Evolutionary conservation across 106 monocot species (phyloP), one percentile per base, ranked within the genome.

Genomic region (Hemerocallis citrina): DNA sequence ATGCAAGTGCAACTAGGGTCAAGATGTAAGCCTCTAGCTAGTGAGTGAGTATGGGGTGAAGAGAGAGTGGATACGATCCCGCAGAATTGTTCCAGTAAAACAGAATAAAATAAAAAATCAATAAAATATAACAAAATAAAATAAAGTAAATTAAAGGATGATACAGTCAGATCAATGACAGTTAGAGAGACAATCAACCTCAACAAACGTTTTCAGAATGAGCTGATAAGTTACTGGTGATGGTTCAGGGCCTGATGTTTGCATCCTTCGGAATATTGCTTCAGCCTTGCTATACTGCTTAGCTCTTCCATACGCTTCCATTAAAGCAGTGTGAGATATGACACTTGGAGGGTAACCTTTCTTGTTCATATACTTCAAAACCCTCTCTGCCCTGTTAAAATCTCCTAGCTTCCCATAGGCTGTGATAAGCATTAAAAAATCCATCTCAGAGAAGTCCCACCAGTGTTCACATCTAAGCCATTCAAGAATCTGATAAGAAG

Each of bases 381-480:
- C 72, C 59, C 77, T 76, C 37, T 96, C 91, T 9, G 96, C 96
- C 74, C 34, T 81, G 20, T 66, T 84, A 45, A 87, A 96, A 70
- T 90, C 74, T 34, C 83, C 91, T 3, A 82, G 31, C 63, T 91
- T 91, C 37, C 96, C 91, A 68, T 91, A 85, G 23, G 87, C 91
- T 20, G 96, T 91, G 17, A 91, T 77, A 47, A 91, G 84, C 87
- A 96, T 84, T 19, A 96, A 72, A 67, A 75, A 91, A 59, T 91
- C 96, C 91, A 84, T 87, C 74, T 91, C 84, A 70, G 51, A 74
- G 65, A 96, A 96, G 51, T 79, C 68, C 96, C 96, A 96, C 96
- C 90, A 91, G 48, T 91, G 91, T 48, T 96, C 91, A 27, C 70
- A 79, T 65, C 91, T 75, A 34, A 96, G 87, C 96, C 96, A 96